Conservation (phyloP, 495 filamentous ascomycete genomes). For the Penicillium silybi region DNA sequence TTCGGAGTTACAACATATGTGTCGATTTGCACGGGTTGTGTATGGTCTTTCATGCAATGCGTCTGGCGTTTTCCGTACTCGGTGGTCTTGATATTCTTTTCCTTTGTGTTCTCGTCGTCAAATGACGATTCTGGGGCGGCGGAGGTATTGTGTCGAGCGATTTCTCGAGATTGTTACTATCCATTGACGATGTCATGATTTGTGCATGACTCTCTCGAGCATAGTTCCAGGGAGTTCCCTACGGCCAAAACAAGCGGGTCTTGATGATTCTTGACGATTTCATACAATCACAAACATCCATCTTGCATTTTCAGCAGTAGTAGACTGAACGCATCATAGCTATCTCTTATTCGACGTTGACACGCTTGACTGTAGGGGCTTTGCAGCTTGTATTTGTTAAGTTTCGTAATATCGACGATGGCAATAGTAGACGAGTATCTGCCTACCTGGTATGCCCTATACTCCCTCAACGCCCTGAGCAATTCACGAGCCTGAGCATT, state of each 20-base stretch:
- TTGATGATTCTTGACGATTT: constrained; percentile 3
- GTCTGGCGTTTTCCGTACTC: constrained; percentile 5
- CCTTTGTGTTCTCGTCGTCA: constrained; percentile 8
- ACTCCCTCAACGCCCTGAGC: no score
- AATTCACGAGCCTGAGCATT: no score
- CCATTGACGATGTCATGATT: constrained; percentile 1
- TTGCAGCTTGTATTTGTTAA: no score
- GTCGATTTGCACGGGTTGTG: not conserved
- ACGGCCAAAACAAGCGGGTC: constrained; percentile 11
- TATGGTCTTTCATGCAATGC: constrained; percentile 1
- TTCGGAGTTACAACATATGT: not conserved
- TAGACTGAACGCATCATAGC: no score
- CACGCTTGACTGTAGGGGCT: no score
- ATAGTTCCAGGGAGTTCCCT: not conserved
- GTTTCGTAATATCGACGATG: no score
- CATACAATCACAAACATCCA: not conserved
- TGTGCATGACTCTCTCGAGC: constrained; percentile 5
- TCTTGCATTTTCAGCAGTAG: not conserved
- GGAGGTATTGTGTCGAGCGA: not conserved
- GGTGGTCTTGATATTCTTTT: not conserved
- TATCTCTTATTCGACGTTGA: not conserved
- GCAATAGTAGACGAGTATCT: no score
- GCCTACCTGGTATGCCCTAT: no score
- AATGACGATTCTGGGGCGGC: constrained; percentile 1
- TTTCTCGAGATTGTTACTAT: not conserved